These are phyloP conservation scores for Aspergillus sergii DNA, from an alignment of 2,329 filamentous ascomycete species.

Conservation along the genomic window DNA sequence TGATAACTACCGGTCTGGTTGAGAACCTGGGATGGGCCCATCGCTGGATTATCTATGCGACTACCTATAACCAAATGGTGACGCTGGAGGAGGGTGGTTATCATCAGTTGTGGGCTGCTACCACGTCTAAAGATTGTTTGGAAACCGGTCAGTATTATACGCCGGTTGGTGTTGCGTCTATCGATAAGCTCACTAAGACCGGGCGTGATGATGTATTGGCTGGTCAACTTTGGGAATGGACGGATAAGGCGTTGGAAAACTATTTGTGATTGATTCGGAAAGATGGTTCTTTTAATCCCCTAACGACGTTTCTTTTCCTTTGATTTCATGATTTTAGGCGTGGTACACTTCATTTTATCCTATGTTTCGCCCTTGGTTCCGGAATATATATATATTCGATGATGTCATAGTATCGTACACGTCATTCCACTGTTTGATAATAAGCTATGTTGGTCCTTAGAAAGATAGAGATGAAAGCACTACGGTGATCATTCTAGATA, in stretches of 20 bases:
- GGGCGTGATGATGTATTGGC: slow-evolving; percentile 14
- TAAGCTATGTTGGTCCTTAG: too few species aligned
- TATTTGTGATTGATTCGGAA: background rate
- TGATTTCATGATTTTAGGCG: background rate
- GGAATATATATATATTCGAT: too few species aligned
- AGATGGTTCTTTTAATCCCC: background rate
- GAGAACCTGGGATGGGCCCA: slow-evolving; percentile 4
- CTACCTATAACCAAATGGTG: slow-evolving; percentile 16
- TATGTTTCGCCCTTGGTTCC: too few species aligned
- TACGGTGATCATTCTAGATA: too few species aligned
- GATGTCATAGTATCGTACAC: too few species aligned
- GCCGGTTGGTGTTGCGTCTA: slow-evolving; percentile 11
- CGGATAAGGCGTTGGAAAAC: background rate
- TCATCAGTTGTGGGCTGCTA: slow-evolving; percentile 48
- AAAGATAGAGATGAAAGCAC: too few species aligned
- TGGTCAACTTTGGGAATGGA: slow-evolving; percentile 6
- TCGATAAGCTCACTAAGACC: slow-evolving; percentile 5
- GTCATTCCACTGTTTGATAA: too few species aligned
- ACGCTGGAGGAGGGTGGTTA: slow-evolving; percentile 40
- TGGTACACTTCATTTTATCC: too few species aligned
- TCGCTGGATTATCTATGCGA: slow-evolving; percentile 3
- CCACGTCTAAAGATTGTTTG: slow-evolving; percentile 26
- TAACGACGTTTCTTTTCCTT: background rate
- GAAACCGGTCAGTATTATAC: slow-evolving; percentile 14
- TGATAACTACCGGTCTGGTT: slow-evolving; percentile 41